Percentiles rank a stretch among this genome's conserved stretches.
These are phyloP conservation scores for Aspergillus uvarum DNA, from an alignment of 2,329 filamentous ascomycete genomes.

Conservation along the genomic window DNA sequence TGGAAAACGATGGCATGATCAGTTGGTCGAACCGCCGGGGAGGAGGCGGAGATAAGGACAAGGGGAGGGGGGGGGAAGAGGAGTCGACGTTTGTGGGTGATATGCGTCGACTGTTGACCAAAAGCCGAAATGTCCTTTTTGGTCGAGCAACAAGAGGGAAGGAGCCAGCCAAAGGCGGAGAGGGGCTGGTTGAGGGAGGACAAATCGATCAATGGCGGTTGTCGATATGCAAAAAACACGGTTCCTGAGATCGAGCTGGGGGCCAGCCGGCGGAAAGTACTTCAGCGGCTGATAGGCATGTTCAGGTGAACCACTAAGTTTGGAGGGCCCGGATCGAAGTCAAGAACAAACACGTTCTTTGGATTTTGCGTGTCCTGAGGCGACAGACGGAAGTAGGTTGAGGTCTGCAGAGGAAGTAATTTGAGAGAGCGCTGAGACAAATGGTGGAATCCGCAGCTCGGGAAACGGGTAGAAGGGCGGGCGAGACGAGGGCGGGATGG, in stretches of 20 bases:
- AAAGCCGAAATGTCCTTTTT: slow-evolving; percentile 1
- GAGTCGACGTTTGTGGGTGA: slow-evolving; percentile 5
- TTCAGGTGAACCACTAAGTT: slow-evolving; percentile 14
- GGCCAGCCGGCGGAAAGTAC: slow-evolving; percentile 27
- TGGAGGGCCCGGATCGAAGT: slow-evolving; percentile 4
- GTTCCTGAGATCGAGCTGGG: slow-evolving; percentile 14
- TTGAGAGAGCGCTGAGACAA: not conserved
- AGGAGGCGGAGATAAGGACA: slow-evolving; percentile 5
- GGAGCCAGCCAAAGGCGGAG: slow-evolving; percentile 4
- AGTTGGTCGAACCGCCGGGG: slow-evolving; percentile 13
- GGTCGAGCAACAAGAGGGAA: slow-evolving; percentile 8
- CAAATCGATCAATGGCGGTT: slow-evolving; percentile 11
- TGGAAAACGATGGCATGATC: slow-evolving; percentile 43
- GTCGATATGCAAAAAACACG: slow-evolving; percentile 7
- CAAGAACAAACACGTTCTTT: not conserved
- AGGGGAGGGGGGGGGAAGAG: slow-evolving; percentile 1
- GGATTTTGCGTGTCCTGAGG: slow-evolving; percentile 12
- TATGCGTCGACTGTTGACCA: slow-evolving; percentile 1
- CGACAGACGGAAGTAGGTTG: slow-evolving; percentile 6
- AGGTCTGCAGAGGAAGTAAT: slow-evolving; percentile 4
- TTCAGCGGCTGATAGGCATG: slow-evolving; percentile 29
- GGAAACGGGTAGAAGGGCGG: slow-evolving; percentile 17
- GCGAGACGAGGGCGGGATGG: not conserved
- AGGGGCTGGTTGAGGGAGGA: slow-evolving; percentile 7
- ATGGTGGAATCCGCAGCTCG: slow-evolving; percentile 17